Conservation (phyloP, 495 filamentous ascomycete genomes). For the Podospora anserina region DNA sequence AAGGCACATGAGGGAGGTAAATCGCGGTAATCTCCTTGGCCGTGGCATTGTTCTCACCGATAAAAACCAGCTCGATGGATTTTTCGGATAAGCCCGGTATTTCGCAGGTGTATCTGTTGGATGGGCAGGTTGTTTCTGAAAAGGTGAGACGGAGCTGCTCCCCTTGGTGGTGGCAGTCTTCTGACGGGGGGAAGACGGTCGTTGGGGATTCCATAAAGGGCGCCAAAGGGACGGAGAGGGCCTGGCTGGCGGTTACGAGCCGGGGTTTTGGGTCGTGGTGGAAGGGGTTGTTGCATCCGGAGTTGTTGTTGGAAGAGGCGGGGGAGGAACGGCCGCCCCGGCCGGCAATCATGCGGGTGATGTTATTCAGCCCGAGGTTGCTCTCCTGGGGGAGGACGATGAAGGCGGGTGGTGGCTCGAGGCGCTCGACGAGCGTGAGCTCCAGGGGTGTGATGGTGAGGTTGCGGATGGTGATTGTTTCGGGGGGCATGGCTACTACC, state of each 20-base stretch:
- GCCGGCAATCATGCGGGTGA: conserved; percentile 51
- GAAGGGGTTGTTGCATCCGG: conserved; percentile 15
- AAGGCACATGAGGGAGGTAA: conserved; percentile 60
- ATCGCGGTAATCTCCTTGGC: conserved; percentile 63
- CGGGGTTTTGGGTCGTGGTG: conserved; percentile 20
- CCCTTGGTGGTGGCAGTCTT: conserved; percentile 25
- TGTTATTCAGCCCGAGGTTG: conserved; percentile 45
- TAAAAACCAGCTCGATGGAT: conserved; percentile 33
- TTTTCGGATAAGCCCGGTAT: conserved; percentile 37
- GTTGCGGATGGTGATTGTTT: conserved; percentile 76
- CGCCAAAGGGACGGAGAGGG: conserved; percentile 36
- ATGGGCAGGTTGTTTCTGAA: conserved; percentile 29
- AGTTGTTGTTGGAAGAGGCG: neutral
- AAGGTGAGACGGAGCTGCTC: conserved; percentile 49
- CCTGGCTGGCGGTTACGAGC: conserved; percentile 23
- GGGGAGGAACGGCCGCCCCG: too few relatives aligned
- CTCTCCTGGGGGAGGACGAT: neutral
- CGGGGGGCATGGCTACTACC: conserved; percentile 32
- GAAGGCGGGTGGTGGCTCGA: conserved; percentile 35
- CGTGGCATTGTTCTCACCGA: conserved; percentile 15
- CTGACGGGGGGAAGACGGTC: conserved; percentile 32
- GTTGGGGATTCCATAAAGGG: conserved; percentile 39
- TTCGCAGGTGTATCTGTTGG: conserved; percentile 38
- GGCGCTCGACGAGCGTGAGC: conserved; percentile 72
- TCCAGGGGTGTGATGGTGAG: conserved; percentile 70